Percentiles rank a stretch among this genome's conserved stretches.
These are phyloP conservation scores for Phytophthora multivora DNA, from an alignment of 352 stramenopile species.

Conservation along the genomic window DNA sequence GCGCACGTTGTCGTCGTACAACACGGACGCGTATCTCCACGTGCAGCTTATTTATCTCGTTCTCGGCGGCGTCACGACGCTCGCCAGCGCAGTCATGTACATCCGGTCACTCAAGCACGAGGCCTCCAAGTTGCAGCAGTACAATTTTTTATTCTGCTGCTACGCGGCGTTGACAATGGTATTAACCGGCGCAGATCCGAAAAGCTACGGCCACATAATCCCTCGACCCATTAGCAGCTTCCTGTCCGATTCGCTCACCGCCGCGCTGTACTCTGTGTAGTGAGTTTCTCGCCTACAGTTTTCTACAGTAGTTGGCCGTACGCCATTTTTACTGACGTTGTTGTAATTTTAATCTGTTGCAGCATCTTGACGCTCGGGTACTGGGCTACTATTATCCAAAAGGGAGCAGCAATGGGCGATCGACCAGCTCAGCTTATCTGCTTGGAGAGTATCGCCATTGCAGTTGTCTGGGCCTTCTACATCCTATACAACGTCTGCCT, in stretches of 20 bases:
- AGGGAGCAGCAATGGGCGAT: slow-evolving; percentile 25
- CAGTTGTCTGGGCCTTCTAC: slow-evolving; percentile 44
- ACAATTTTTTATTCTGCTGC: slow-evolving; percentile 43
- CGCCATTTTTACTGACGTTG: slow-evolving; percentile 5
- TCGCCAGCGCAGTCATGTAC: slow-evolving; percentile 37
- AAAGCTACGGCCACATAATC: slow-evolving; percentile 43
- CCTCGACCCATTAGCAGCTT: slow-evolving; percentile 42
- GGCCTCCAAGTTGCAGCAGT: slow-evolving; percentile 40
- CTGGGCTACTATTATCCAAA: slow-evolving; percentile 47
- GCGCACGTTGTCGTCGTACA: slow-evolving; percentile 35
- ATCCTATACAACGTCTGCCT: slow-evolving; percentile 37
- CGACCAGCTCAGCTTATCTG: slow-evolving; percentile 26
- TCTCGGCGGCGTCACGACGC: slow-evolving; percentile 25
- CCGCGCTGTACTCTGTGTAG: slow-evolving; percentile 52
- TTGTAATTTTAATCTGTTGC: background rate
- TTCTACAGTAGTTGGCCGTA: background rate
- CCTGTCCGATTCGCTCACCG: slow-evolving; percentile 46
- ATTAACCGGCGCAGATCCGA: slow-evolving; percentile 36
- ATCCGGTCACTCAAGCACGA: slow-evolving; percentile 33
- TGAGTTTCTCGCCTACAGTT: slow-evolving; percentile 28
- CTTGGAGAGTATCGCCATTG: slow-evolving; percentile 37
- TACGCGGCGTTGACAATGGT: slow-evolving; percentile 46
- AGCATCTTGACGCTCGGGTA: slow-evolving; percentile 46
- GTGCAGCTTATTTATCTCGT: slow-evolving; percentile 40
- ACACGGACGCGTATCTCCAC: slow-evolving; percentile 31